Percentiles rank a stretch among this genome's conserved stretches.
Evolutionary conservation across 164 flowering plant species (phyloP).

Genomic region (Akebia trifoliata): DNA sequence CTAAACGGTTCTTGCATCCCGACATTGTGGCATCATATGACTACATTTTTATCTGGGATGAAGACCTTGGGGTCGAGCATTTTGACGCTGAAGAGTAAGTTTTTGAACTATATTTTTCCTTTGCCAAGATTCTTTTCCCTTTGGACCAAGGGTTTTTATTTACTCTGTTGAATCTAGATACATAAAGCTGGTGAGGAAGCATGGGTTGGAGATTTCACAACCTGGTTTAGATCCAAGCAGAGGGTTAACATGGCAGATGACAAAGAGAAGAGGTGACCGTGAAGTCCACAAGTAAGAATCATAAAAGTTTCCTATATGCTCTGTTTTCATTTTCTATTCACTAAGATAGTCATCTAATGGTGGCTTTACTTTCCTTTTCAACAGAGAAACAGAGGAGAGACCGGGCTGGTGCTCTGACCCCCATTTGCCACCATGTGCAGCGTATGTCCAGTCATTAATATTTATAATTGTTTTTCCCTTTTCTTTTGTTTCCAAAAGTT

Average conservation of each 20-base stretch:
- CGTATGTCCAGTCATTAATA: constrained; percentile 46
- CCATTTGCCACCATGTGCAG: constrained; percentile 90
- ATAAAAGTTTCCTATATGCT: neutral
- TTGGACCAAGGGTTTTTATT: neutral
- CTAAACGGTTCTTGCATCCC: constrained; percentile 96
- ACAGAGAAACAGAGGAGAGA: constrained; percentile 65
- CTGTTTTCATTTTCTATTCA: neutral
- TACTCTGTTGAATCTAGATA: constrained; percentile 39
- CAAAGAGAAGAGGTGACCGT: constrained; percentile 60
- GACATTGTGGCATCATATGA: constrained; percentile 90
- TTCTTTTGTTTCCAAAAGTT: too few relatives aligned
- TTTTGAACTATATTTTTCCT: neutral
- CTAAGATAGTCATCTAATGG: too few relatives aligned
- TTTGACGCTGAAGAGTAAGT: constrained; percentile 85
- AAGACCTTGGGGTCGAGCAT: constrained; percentile 91
- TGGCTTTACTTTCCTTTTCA: constrained; percentile 14
- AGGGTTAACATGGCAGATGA: constrained; percentile 81
- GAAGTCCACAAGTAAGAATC: constrained; percentile 90
- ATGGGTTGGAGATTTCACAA: constrained; percentile 91
- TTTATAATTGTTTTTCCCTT: too few relatives aligned
- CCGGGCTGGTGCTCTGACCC: constrained; percentile 76
- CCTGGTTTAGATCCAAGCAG: constrained; percentile 75
- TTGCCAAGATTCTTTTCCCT: neutral
- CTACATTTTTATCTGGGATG: constrained; percentile 98
- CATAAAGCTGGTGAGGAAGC: constrained; percentile 65